Conservation (phyloP, 768 basidiomycete genomes). For the Cyclocybe cylindracea region DNA sequence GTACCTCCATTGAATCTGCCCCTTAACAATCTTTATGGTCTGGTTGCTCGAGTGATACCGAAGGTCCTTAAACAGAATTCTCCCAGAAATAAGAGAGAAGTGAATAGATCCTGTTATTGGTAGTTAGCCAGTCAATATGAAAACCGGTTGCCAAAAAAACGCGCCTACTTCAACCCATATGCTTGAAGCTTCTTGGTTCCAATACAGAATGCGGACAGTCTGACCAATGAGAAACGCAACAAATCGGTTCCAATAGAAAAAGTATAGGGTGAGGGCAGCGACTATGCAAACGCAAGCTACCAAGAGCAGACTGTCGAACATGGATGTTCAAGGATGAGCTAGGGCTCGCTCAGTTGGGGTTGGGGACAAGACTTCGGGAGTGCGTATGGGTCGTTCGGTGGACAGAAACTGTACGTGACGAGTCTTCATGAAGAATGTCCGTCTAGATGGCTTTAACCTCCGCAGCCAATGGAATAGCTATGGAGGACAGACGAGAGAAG, state of each 20-base stretch:
- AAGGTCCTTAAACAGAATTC: conserved; percentile 86
- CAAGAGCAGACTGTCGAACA: conserved; percentile 64
- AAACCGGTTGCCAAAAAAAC: conserved; percentile 14
- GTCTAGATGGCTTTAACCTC: too few species aligned
- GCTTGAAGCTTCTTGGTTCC: conserved; percentile 77
- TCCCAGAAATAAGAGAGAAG: conserved; percentile 83
- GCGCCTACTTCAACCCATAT: conserved; percentile 84
- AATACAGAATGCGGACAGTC: conserved; percentile 68
- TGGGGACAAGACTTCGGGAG: neutral
- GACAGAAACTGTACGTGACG: too few species aligned
- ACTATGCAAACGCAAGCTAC: conserved; percentile 61
- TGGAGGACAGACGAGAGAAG: too few species aligned
- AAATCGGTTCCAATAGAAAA: conserved; percentile 92
- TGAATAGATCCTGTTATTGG: conserved; percentile 76
- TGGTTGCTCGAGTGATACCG: conserved; percentile 93
- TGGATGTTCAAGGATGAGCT: conserved; percentile 18
- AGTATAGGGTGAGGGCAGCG: conserved; percentile 64
- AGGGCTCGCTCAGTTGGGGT: neutral
- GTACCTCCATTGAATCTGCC: conserved; percentile 89
- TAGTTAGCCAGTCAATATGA: conserved; percentile 1
- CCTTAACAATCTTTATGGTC: conserved; percentile 80
- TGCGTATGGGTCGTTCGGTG: neutral
- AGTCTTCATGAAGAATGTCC: too few species aligned
- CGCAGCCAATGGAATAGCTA: too few species aligned
- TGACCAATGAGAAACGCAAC: conserved; percentile 69